Base-by-base conservation (phyloP, 305 asterid species). In the Fraxinus sp. region DNA sequence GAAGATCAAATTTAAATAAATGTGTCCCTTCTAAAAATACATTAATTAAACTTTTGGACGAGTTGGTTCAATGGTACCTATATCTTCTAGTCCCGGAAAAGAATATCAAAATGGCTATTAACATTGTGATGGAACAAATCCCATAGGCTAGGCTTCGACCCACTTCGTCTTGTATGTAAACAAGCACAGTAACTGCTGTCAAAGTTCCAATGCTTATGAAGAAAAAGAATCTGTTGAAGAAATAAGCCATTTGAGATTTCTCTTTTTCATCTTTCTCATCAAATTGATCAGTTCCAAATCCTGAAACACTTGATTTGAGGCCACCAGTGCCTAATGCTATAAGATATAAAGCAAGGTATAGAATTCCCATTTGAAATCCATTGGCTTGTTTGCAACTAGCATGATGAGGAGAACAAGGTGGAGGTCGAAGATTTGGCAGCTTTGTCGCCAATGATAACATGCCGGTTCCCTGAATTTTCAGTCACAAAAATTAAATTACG, bases 171-270 rank as follows among this genome's bases (percentile, higher is more conserved):
- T 95, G 94, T 5, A 93, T 57, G 90, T 95, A 95, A 46, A 95
- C 97, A 3, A 95, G 94, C 18, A 95, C 95, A 0, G 99, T 95
- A n/a, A 95, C 99, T 0, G 98, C 99, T 1, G 89, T 78, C 72
- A 94, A 81, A 5, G 99, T 90, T 8, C 99, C 99, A 2, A 94
- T 81, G 87, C 97, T 95, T 81, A 95, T 93, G 90, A 93, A 93
- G 92, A 95, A 95, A 86, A 94, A 94, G 92, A 95, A 95, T 72
- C 99, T 84, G 89, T 91, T 92, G 89, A 95, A 95, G 91, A 95
- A 94, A 46, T 77, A 91, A 1, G 91, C 87, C 98, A 92, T 94
- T 77, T 92, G 96, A 3, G 93, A 78, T 66, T 90, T 94, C 87
- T 95, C 99, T 30, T 79, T 89, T 1, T 89, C 94, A 36, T 95